A percentile compares a stretch with the other conserved stretches of the same genome.
These are phyloP conservation scores for Poterioochromonas sp. DNA, from an alignment of 352 stramenopile species.

Conservation along the genomic window DNA sequence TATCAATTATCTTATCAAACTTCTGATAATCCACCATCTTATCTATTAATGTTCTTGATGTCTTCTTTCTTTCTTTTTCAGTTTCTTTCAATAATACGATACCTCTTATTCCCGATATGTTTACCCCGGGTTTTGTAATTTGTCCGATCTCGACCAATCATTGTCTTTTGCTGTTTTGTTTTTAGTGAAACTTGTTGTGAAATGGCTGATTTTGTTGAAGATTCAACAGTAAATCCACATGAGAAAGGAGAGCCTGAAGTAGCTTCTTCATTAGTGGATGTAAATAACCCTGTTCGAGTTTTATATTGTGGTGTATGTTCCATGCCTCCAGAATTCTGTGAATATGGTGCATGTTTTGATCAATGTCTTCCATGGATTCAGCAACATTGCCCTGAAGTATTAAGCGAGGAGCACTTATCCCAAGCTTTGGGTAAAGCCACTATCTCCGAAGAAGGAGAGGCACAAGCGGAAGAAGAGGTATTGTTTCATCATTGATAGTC, in stretches of 20 bases:
- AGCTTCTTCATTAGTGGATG: background rate
- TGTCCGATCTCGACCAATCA: too few species aligned
- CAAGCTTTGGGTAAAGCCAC: background rate
- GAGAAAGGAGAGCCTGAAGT: background rate
- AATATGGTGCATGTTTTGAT: slow-evolving; percentile 38
- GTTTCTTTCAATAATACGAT: too few species aligned
- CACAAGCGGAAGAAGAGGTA: background rate
- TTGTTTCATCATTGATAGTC: background rate
- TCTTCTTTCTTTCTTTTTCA: too few species aligned
- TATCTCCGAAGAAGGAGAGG: background rate
- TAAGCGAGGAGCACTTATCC: background rate
- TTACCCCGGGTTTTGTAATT: too few species aligned
- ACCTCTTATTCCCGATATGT: too few species aligned
- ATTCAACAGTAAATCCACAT: too few species aligned
- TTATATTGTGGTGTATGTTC: slow-evolving; percentile 34
- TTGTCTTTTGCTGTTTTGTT: too few species aligned
- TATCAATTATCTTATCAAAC: slow-evolving; percentile 5
- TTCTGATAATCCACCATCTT: slow-evolving; percentile 22
- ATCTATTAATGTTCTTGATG: background rate
- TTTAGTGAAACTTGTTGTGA: too few species aligned
- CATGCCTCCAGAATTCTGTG: slow-evolving; percentile 40
- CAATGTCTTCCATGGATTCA: slow-evolving; percentile 37
- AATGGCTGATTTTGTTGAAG: background rate
- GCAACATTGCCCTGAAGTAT: slow-evolving; percentile 37
- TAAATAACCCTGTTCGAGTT: background rate